Conservation (phyloP, 2,329 filamentous ascomycete genomes). For the Hymenoscyphus scutula region DNA sequence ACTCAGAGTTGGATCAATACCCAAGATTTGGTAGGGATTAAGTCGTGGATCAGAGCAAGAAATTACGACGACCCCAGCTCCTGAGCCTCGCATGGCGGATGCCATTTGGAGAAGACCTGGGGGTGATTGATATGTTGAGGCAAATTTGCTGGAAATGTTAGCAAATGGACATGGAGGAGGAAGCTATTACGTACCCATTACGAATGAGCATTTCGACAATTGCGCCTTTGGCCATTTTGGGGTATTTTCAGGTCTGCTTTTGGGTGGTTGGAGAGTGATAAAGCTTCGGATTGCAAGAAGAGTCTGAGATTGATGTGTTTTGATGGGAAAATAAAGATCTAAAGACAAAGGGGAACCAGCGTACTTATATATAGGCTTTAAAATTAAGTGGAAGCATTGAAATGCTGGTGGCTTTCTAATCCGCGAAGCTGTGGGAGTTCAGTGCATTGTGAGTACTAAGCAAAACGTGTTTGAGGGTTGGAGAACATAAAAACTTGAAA, state of each 20-base stretch:
- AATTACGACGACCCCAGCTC: conserved; percentile 23
- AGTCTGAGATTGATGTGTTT: neutral
- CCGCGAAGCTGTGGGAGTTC: neutral
- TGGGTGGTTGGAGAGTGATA: neutral
- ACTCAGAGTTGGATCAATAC: conserved; percentile 23
- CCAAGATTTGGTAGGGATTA: conserved; percentile 27
- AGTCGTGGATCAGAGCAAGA: conserved; percentile 28
- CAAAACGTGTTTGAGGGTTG: neutral
- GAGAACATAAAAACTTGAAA: neutral
- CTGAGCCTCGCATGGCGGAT: conserved; percentile 15
- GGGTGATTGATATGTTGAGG: conserved; percentile 20
- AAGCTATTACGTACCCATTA: conserved; percentile 20
- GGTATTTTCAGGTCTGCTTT: neutral
- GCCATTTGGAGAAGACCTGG: conserved; percentile 22
- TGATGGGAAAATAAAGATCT: neutral
- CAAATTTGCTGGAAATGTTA: conserved; percentile 16
- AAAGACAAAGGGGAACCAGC: neutral
- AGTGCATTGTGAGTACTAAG: neutral
- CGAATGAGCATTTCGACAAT: conserved; percentile 25
- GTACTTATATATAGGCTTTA: neutral
- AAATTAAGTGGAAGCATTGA: too few relatives aligned
- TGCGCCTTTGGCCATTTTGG: conserved; percentile 24
- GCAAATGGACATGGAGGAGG: neutral
- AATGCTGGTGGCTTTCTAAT: neutral
- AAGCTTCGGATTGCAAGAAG: neutral